Evolutionary conservation across 1,284 basidiomycete species (phyloP).

Genomic region (Cystobasidium pallidum): DNA sequence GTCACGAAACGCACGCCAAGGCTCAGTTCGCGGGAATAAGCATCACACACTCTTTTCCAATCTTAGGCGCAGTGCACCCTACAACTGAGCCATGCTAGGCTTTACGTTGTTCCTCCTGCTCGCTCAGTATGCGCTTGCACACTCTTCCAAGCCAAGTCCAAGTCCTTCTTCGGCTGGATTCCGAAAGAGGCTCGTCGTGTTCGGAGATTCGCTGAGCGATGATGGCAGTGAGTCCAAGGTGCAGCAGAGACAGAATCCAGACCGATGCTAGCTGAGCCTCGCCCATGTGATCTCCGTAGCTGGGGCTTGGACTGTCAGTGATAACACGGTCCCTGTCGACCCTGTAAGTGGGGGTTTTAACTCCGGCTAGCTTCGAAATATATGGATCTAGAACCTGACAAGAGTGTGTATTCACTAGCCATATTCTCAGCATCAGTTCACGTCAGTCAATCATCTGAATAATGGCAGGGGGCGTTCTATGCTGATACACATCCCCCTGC

Average conservation of each 20-base stretch:
- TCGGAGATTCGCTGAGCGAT: slow-evolving; percentile 39
- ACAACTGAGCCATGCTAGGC: neutral
- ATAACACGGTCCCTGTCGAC: neutral
- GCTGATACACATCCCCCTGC: neutral
- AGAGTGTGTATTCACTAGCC: neutral
- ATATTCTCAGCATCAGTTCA: slow-evolving; percentile 17
- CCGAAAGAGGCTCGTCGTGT: slow-evolving; percentile 37
- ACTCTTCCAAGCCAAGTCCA: slow-evolving; percentile 6
- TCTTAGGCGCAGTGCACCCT: neutral
- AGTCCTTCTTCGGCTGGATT: slow-evolving; percentile 13
- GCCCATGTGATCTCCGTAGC: neutral
- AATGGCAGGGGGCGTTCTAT: neutral
- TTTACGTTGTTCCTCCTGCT: neutral
- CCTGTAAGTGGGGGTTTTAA: neutral
- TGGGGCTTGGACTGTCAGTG: slow-evolving; percentile 9
- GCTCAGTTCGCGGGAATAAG: neutral
- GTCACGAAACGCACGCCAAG: no score
- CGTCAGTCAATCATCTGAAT: neutral
- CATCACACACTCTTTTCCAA: neutral
- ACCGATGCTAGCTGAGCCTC: neutral
- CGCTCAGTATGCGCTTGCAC: neutral
- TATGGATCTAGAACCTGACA: neutral
- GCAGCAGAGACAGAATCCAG: neutral
- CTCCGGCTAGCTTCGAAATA: neutral
- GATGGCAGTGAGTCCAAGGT: slow-evolving; percentile 21